These are phyloP conservation scores for Leccinum subgranulosum DNA, from an alignment of 768 basidiomycete genomes.

Conservation along the genomic window DNA sequence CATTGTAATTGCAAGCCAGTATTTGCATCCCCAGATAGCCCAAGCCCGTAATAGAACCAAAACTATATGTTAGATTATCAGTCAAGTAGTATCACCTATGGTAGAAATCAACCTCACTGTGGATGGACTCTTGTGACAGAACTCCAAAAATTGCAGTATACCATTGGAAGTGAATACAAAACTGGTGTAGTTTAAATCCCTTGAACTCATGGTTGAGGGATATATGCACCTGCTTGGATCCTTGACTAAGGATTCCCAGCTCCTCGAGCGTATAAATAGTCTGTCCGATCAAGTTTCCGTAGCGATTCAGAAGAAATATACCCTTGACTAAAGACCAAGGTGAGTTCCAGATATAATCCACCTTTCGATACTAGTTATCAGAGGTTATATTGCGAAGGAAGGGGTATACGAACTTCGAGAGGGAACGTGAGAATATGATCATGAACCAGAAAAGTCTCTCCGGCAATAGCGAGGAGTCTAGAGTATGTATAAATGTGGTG, in stretches of 20 bases:
- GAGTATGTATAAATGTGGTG: background rate
- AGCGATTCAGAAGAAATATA: conserved; percentile 18
- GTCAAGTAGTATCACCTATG: background rate
- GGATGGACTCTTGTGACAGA: conserved; percentile 8
- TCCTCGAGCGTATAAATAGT: conserved; percentile 9
- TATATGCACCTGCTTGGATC: conserved; percentile 2
- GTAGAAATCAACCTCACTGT: conserved; percentile 1
- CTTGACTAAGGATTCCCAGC: conserved; percentile 3
- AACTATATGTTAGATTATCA: background rate
- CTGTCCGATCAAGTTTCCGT: conserved; percentile 12
- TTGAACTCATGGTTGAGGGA: background rate
- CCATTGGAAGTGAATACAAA: conserved; percentile 6
- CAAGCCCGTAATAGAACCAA: conserved; percentile 16
- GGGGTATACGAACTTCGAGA: conserved; percentile 10
- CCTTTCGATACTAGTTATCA: background rate
- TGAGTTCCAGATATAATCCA: conserved; percentile 2
- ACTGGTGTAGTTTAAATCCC: background rate
- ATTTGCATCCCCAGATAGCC: conserved; percentile 15
- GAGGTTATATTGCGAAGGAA: background rate
- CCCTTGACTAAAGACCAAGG: conserved; percentile 7
- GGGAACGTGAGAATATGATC: conserved; percentile 13
- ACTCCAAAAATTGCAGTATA: background rate
- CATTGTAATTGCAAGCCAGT: background rate
- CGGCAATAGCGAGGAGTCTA: background rate
- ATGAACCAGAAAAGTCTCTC: conserved; percentile 2